phyloP scores from a whole-genome alignment of 352 stramenopile species.

The Globisporangium mamillatum region DNA sequence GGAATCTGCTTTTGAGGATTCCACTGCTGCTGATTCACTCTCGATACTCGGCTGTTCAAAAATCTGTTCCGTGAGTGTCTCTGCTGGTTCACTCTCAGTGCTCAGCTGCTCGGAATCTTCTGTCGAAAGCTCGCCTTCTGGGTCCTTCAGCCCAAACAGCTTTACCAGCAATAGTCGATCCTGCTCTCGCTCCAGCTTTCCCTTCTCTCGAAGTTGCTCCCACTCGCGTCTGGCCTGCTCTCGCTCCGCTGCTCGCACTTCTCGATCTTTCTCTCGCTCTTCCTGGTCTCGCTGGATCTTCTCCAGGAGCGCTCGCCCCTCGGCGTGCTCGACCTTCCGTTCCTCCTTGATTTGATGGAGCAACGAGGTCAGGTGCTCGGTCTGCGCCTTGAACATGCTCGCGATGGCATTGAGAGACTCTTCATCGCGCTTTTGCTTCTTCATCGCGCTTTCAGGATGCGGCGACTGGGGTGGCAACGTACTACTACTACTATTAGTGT shows the following conservation, averaged over 20 bases:
- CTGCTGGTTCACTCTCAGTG: not conserved
- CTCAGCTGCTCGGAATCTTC: not conserved
- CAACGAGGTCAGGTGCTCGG: not conserved
- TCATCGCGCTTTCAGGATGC: not conserved
- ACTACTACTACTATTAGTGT: too few relatives aligned
- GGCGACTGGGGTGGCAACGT: too few relatives aligned
- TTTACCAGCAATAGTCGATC: not conserved
- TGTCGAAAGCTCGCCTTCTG: not conserved
- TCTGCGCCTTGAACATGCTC: slow-evolving; percentile 3
- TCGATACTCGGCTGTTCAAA: not conserved
- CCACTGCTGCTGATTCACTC: not conserved
- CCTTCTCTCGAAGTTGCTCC: slow-evolving; percentile 1
- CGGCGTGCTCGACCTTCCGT: not conserved
- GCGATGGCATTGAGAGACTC: slow-evolving; percentile 1
- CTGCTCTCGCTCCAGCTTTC: not conserved
- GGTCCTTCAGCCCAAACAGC: not conserved
- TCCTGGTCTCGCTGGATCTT: slow-evolving; percentile 9
- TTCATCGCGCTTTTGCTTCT: not conserved
- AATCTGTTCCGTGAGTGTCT: not conserved
- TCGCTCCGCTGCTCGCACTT: slow-evolving; percentile 1
- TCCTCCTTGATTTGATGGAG: slow-evolving; percentile 7
- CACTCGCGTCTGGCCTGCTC: not conserved
- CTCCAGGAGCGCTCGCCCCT: not conserved
- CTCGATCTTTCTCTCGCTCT: not conserved
- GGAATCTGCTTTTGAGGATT: too few relatives aligned